Base-by-base conservation (phyloP, 169 alveolate species). In the Ichthyophthirius multifiliis region DNA sequence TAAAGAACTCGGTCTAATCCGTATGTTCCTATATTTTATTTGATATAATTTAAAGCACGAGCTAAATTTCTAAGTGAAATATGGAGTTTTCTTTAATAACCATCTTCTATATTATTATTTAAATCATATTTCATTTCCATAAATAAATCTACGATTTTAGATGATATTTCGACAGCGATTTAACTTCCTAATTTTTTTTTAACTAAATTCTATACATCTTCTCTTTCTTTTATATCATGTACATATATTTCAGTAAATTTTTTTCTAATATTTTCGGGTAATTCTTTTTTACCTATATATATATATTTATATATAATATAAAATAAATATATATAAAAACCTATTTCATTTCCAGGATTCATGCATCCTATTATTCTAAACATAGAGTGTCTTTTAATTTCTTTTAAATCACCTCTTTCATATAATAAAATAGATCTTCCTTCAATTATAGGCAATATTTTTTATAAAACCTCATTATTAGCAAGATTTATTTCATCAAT, bases 401-500 rank as follows among this genome's bases (percentile, higher is more conserved):
- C 89, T 23, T 92, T 94, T 44, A 93, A 93, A 63, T 97, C 98
- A 65, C 90, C 94, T 82, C 89, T 89, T 73, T 87, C 94, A 55
- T 80, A 83, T 13, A 90, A 47, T 7, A 83, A 83, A 41, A 86
- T 76, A 65, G 80, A 79, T 67, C 46, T 83, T 82, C 64, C 89
- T 75, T 45, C 87, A 43, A 82, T 65, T 2, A 81, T 71, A 16
- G 86, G 86, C 1, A 47, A 62, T 47, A 83, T 82, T 80, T 99
- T 96, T 87, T 98, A 98, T 79, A 99, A 85, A 16, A 98, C 90
- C 79, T 98, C 99, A 18, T 96, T 96, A 30, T 99, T 98, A 4
- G 99, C 99, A 75, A 99, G 90, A 80, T 99, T 99, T 37, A 99
- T 96, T 92, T 99, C 99, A 91, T 99, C 99, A 20, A 99, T 93